Percentiles rank a stretch among this genome's conserved stretches.
Conservation (phyloP, 225 moss, liverwort and hornwort genomes). For the Ulota crispa region DNA sequence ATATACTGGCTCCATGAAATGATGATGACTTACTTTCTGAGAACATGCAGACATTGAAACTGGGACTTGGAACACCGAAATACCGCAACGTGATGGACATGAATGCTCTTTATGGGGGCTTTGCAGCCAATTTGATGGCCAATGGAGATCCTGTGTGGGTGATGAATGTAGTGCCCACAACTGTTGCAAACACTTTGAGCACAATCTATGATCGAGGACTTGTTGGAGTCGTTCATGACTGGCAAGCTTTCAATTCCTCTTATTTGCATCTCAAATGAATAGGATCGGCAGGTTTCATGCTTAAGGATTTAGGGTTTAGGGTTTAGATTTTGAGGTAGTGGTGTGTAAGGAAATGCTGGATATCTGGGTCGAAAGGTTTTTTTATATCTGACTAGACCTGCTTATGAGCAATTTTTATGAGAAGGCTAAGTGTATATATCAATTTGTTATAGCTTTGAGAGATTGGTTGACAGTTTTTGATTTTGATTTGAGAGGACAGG, state of each 20-base stretch:
- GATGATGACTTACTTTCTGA: no score
- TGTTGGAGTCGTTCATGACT: conserved; percentile 63
- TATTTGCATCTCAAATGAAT: not conserved
- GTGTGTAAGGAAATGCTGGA: not conserved
- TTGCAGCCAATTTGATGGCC: conserved; percentile 51
- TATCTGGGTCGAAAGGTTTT: not conserved
- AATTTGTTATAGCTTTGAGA: conserved; percentile 15
- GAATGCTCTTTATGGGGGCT: conserved; percentile 67
- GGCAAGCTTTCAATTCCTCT: conserved; percentile 39
- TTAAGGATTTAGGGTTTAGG: no score
- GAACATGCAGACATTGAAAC: conserved; percentile 45
- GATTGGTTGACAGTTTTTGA: conserved; percentile 9
- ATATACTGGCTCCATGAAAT: no score
- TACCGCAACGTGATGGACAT: conserved; percentile 72
- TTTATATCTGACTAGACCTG: not conserved
- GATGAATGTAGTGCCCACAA: conserved; percentile 70
- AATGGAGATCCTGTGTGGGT: conserved; percentile 66
- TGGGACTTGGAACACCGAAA: conserved; percentile 37
- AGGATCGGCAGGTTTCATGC: not conserved
- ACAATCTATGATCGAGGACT: conserved; percentile 69
- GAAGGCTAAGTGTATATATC: not conserved
- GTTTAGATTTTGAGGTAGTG: not conserved
- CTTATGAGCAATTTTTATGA: not conserved
- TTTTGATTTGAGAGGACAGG: conserved; percentile 41
- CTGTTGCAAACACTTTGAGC: conserved; percentile 45